A percentile compares a stretch with the other conserved stretches of the same genome.
Evolutionary conservation across 2,329 filamentous ascomycete species (phyloP).

Genomic region (Fusarium pseudocircinatum): DNA sequence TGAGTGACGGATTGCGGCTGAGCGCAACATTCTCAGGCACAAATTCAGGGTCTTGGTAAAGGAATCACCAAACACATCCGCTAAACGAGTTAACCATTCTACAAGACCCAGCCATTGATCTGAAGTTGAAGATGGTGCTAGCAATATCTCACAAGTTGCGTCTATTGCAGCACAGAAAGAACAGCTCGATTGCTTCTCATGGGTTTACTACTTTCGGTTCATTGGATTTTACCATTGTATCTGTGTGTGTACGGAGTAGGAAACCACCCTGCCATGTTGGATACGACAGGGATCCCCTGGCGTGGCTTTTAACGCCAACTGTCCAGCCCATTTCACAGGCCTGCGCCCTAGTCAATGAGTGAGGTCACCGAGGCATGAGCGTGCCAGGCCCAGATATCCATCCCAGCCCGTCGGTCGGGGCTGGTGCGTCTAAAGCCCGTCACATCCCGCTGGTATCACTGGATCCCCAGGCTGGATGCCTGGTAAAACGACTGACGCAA

Average conservation of each 20-base stretch:
- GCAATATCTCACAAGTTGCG: neutral
- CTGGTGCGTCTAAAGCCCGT: constrained; percentile 19
- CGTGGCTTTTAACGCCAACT: constrained; percentile 23
- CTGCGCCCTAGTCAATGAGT: constrained; percentile 5
- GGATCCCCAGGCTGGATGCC: neutral
- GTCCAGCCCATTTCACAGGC: neutral
- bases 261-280: constrained; percentile 14
- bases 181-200: constrained; percentile 21
- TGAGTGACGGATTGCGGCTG: constrained; percentile 24
- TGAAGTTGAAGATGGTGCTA: neutral
- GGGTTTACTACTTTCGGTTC: constrained; percentile 18
- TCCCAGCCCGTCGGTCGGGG: constrained; percentile 40
- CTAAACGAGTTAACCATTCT: neutral
- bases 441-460: constrained; percentile 14
- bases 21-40: constrained; percentile 14
- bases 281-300: constrained; percentile 26
- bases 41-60: neutral
- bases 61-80: neutral
- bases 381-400: constrained; percentile 33
- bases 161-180: neutral
- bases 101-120: neutral
- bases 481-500: neutral
- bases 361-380: constrained; percentile 23
- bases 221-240: neutral
- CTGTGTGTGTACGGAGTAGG: neutral